These are phyloP conservation scores for Globisporangium cystogenes DNA, from an alignment of 352 stramenopile genomes.

Conservation along the genomic window DNA sequence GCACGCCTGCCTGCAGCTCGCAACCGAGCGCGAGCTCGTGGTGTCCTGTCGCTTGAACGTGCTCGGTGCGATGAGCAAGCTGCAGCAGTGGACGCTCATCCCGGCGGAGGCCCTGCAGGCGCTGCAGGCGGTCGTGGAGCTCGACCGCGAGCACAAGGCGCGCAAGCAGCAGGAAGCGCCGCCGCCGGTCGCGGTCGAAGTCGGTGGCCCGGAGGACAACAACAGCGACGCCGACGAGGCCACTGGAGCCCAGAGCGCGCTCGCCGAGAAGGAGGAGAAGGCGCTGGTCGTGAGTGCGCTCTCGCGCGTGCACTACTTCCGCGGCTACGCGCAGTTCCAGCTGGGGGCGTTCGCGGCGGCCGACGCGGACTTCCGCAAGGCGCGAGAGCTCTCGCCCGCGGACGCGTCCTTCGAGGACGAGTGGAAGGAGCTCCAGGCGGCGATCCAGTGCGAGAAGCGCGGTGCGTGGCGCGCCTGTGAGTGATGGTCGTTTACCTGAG, in stretches of 20 bases:
- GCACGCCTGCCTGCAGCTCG: conserved; percentile 21
- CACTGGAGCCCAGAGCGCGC: neutral
- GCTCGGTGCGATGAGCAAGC: conserved; percentile 47
- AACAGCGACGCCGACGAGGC: neutral
- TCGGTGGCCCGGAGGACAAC: conserved; percentile 1
- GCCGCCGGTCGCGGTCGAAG: neutral
- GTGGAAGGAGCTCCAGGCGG: conserved; percentile 41
- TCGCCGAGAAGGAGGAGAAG: neutral
- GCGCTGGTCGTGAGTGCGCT: conserved; percentile 17
- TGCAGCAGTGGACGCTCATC: conserved; percentile 45
- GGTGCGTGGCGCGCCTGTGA: no score
- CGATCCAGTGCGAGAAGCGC: conserved; percentile 34
- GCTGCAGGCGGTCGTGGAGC: conserved; percentile 38
- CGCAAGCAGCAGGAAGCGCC: neutral
- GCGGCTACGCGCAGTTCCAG: conserved; percentile 48
- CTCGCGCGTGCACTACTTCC: conserved; percentile 53
- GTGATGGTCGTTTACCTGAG: no score
- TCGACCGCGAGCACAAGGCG: conserved; percentile 23
- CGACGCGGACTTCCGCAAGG: conserved; percentile 44
- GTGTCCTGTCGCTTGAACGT: conserved; percentile 72
- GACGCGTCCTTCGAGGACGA: conserved; percentile 46
- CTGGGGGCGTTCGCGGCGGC: conserved; percentile 29
- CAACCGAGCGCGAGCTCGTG: conserved; percentile 44
- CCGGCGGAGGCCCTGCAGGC: conserved; percentile 38
- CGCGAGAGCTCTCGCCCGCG: conserved; percentile 42